A percentile compares a stretch with the other conserved stretches of the same genome.
Conservation (phyloP, 805 yeast genomes). For the Candida sphagnicola region DNA sequence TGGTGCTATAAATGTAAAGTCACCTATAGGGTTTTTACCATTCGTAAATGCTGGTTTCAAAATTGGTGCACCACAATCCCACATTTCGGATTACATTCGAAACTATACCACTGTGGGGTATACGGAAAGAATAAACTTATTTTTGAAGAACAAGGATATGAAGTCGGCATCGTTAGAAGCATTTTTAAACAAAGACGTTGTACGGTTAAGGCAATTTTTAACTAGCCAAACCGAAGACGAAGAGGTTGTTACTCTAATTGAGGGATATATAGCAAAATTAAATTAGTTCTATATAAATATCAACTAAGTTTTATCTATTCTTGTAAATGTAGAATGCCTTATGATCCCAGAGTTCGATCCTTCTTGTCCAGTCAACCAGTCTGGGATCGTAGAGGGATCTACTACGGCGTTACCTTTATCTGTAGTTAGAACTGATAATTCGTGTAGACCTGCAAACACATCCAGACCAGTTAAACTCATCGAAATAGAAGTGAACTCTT, state of each 20-base stretch:
- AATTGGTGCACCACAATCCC: conserved; percentile 50
- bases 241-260: conserved; percentile 11
- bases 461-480: conserved; percentile 59
- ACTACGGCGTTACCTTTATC: conserved; percentile 34
- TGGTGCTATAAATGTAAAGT: conserved; percentile 36
- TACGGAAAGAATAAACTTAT: conserved; percentile 47
- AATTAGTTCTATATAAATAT: conserved; percentile 3
- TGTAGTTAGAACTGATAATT: conserved; percentile 41
- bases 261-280: conserved; percentile 19
- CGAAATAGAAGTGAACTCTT: conserved; percentile 19
- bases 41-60: conserved; percentile 51
- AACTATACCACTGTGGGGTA: conserved; percentile 45
- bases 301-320: background rate
- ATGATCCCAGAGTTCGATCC: conserved; percentile 47
- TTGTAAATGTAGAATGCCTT: conserved; percentile 11
- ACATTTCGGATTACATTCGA: conserved; percentile 58
- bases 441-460: conserved; percentile 75
- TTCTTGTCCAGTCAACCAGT: conserved; percentile 78
- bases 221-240: conserved; percentile 5
- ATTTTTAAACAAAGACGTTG: conserved; percentile 39
- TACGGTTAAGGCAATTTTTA: conserved; percentile 15
- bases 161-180: conserved; percentile 50
- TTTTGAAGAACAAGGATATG: conserved; percentile 48
- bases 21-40: conserved; percentile 70
- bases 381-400: conserved; percentile 58